Evolutionary conservation across 176 grass and related monocot genomes (phyloP).

Genomic region (Musa itinerans): DNA sequence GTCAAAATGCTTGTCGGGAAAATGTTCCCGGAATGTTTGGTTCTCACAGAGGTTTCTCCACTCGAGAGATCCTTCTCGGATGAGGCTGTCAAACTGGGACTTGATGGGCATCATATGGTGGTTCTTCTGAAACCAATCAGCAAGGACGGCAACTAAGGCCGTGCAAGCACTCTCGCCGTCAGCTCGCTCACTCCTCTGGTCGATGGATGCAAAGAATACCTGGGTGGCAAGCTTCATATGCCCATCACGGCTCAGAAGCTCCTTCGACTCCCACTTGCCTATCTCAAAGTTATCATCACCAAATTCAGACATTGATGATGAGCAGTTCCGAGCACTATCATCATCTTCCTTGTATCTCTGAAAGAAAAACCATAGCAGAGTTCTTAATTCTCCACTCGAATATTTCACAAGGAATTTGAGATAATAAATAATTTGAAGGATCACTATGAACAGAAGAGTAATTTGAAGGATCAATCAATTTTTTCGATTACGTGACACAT

Average conservation of each 20-base stretch:
- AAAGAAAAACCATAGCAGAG: constrained; percentile 18
- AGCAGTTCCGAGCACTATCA: constrained; percentile 36
- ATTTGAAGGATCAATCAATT: no score
- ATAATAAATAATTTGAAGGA: no score
- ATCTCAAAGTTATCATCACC: constrained; percentile 82
- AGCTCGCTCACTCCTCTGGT: constrained; percentile 22
- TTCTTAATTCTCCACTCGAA: constrained; percentile 10
- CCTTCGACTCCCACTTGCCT: constrained; percentile 62
- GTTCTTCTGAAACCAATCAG: constrained; percentile 76
- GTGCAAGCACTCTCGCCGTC: constrained; percentile 84
- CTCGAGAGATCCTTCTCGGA: no score
- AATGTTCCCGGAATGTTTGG: constrained; percentile 45
- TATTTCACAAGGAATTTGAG: neutral
- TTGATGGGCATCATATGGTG: constrained; percentile 43
- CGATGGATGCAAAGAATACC: neutral
- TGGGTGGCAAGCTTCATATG: constrained; percentile 58
- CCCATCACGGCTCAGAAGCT: constrained; percentile 70
- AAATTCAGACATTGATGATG: constrained; percentile 37
- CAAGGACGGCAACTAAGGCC: constrained; percentile 59
- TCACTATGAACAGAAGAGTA: no score
- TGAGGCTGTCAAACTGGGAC: no score
- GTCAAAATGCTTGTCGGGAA: constrained; percentile 38
- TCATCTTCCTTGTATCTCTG: constrained; percentile 43
- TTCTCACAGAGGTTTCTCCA: constrained; percentile 3
- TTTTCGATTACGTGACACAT: neutral